A percentile compares a stretch with the other conserved stretches of the same genome.
These are phyloP conservation scores for Coemansia sp. DNA, from an alignment of 192 early-diverging fungal genomes.

Conservation along the genomic window DNA sequence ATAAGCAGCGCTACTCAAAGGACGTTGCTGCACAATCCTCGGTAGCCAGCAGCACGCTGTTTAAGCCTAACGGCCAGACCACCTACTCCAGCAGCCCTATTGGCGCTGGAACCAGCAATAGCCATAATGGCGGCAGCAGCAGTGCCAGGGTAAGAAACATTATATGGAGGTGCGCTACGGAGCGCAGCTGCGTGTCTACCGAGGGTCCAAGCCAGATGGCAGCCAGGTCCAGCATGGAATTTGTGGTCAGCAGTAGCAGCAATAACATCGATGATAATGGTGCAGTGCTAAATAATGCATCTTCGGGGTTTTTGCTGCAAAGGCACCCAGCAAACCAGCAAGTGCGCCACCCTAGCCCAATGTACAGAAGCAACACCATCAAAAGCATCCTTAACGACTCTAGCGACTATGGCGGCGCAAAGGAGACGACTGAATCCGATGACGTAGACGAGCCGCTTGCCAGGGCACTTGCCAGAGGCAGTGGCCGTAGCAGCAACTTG, in stretches of 20 bases:
- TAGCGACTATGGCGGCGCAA: neutral
- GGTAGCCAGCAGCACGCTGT: neutral
- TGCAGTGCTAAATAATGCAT: neutral
- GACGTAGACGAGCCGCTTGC: conserved; percentile 36
- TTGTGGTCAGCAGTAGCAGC: neutral
- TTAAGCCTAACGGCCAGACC: neutral
- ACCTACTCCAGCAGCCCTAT: too few species aligned
- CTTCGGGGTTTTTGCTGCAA: neutral
- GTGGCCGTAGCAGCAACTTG: neutral
- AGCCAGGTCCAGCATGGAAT: neutral
- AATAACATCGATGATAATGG: neutral
- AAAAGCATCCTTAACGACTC: conserved; percentile 27
- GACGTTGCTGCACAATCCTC: conserved; percentile 6
- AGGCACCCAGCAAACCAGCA: neutral
- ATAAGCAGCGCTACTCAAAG: conserved; percentile 33
- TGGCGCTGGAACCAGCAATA: too few species aligned
- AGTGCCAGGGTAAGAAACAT: conserved; percentile 10
- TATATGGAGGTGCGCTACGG: conserved; percentile 19
- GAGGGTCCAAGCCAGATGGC: neutral
- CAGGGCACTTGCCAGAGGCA: conserved; percentile 6
- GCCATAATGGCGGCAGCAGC: neutral
- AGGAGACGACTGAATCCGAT: neutral
- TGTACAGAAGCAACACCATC: conserved; percentile 21
- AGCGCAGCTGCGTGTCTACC: neutral
- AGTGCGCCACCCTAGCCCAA: neutral